Base-by-base conservation (phyloP, 2,329 filamentous ascomycete genomes). In the Fusarium avenaceum region DNA sequence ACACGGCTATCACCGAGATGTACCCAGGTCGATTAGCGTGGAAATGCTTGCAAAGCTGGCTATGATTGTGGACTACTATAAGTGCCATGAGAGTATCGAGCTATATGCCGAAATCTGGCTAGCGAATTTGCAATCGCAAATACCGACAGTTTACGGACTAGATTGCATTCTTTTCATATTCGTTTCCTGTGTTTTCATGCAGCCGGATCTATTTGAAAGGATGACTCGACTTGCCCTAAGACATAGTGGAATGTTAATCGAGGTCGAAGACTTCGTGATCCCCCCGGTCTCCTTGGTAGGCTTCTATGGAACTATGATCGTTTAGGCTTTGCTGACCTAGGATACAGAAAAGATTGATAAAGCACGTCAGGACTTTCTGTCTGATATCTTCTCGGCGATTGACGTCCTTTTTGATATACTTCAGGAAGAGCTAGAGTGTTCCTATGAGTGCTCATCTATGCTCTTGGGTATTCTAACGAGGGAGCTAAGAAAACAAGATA, bases 41-140 rank as follows among this genome's bases (percentile, higher is more conserved):
- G 65, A 74, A 5, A 67, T 66, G 55, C 60, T 76, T 3, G 67
- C 69, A 1, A 74, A 75, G 22, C 11, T 76, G 1, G 69, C 74
- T 0, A 69, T 72, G 9, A 35, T 77, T 8, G 67, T 76, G 0
- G 58, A 77, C 10, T 72, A 74, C 24, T 76, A 72, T 13, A 44
- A 72, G 4, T 76, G 71, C n/a, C 56, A 70, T 7, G 75, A 77
- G 4, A 42, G 26, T 2, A 4, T 67, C 0, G 66, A 72, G 1
- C 0, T 48, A 4, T 52, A 65, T 17, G 19, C 15, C 1, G 33
- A 43, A 0, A n/a, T 56, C 1, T 76, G 72, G 74, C 39, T 76
- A 1, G 10, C 17, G 3, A 1, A 1, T 4, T 6, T 53, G 32
- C 17, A 2, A 1, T 13, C 3, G 0, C 3, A 44, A 1, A 0